These are phyloP conservation scores for Ophiostoma piceae DNA, from an alignment of 2,329 filamentous ascomycete genomes.

Conservation along the genomic window DNA sequence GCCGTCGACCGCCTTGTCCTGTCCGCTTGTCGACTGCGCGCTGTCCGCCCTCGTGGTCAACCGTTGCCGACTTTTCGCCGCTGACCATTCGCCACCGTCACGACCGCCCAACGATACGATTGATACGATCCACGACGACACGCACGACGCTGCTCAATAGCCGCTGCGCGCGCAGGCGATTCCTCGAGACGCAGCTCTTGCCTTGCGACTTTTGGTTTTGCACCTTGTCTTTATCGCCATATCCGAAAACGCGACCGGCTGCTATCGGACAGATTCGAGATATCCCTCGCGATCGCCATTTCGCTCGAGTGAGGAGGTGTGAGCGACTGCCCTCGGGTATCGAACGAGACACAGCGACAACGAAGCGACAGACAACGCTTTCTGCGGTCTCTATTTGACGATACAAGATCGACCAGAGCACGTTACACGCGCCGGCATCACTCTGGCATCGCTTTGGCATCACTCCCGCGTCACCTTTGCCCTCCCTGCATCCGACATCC, in stretches of 20 bases:
- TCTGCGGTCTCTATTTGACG: background rate
- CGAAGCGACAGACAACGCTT: background rate
- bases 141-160: background rate
- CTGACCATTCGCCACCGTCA: background rate
- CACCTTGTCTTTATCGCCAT: background rate
- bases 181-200: background rate
- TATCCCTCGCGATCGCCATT: background rate
- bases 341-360: background rate
- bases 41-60: background rate
- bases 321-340: background rate
- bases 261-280: background rate
- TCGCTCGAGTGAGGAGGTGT: background rate
- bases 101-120: background rate
- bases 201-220: background rate
- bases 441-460: conserved; percentile 4
- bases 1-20: background rate
- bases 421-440: conserved; percentile 11
- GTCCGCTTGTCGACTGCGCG: background rate
- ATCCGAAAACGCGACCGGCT: conserved; percentile 4
- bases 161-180: conserved; percentile 1
- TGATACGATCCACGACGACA: conserved; percentile 12
- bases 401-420: background rate
- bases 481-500: conserved; percentile 5
- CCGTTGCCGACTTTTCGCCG: conserved; percentile 13
- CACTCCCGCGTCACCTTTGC: conserved; percentile 9